Conservation (phyloP, 129 eudicot genomes). For the Ambrosia trifida region DNA sequence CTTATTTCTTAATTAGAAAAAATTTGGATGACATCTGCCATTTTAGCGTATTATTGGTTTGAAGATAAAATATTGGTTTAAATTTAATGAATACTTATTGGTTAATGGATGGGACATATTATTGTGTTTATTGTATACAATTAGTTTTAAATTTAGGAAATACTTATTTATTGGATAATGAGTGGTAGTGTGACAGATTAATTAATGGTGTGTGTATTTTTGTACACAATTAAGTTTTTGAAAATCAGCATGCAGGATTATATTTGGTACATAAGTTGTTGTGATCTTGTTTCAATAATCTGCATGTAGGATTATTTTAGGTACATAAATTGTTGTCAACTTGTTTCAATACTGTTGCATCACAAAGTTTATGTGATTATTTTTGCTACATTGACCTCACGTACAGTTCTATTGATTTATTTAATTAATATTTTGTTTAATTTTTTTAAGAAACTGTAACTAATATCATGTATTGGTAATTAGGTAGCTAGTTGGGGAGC, state of each 20-base stretch:
- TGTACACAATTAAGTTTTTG: not conserved
- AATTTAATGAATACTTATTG: not conserved
- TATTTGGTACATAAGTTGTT: constrained; percentile 21
- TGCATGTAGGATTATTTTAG: constrained; percentile 16
- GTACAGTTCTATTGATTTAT: not conserved
- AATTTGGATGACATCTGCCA: not conserved
- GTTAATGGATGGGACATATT: not conserved
- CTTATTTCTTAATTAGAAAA: not conserved
- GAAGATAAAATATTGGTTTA: not conserved
- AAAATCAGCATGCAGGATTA: not conserved
- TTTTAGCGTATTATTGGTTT: not conserved
- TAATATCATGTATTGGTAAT: not conserved
- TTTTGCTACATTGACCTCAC: constrained; percentile 4
- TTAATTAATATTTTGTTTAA: not conserved
- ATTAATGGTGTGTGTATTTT: not conserved
- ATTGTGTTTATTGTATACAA: not conserved
- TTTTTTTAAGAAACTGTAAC: not conserved
- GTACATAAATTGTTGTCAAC: constrained; percentile 4
- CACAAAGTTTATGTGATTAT: constrained; percentile 8
- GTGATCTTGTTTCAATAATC: constrained; percentile 6
- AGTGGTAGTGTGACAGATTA: not conserved
- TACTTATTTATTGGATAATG: not conserved
- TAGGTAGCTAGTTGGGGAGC: constrained; percentile 99
- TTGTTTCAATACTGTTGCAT: constrained; percentile 28
- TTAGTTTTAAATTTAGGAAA: not conserved